Base-by-base conservation (phyloP, 768 basidiomycete species). In the Kwoniella pini region DNA sequence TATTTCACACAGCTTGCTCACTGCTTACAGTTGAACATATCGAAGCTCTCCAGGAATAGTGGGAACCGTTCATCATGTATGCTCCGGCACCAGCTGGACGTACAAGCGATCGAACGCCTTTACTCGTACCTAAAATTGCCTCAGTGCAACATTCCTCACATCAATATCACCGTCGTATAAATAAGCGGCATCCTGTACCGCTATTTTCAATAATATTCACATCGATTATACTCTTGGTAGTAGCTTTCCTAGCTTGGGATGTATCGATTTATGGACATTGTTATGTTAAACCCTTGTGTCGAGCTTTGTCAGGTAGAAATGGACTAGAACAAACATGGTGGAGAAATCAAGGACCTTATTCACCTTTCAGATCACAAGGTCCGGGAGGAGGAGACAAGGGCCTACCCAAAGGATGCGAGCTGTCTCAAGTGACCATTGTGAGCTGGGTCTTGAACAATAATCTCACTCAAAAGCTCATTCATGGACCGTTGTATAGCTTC, bases 391-490 rank as follows among this genome's bases (percentile, higher is more conserved):
- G 70, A 11, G 36, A 63, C 27, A 63, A 57, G 26, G 64, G 64
- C 3, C 42, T 75, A 31, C 74, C 74, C 4, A 60, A 69, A 33
- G 74, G 74, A 40, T 75, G 74, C 50, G 63, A 67, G 45, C 48
- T 75, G 2, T 65, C 70, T 40, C 74, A 75, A 44, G 71, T 75
- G 21, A 72, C 65, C 19, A 30, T 75, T 2, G 73, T 75, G 40
- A 52, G 70, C 71, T 21, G 1, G 24, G n/a, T n/a, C n/a, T 54
- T 27, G 17, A 39, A 30, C 0, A 7, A 5, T n/a, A n/a, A n/a
- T n/a, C n/a, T n/a, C 21, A 31, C 4, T 31, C 12, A 22, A 13
- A 39, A 39, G 38, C 50, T 51, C 17, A 54, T n/a, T 19, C n/a
- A n/a, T n/a, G n/a, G n/a, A 21, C 4, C 22, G 24, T 22, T 27